These are phyloP conservation scores for Candida maris DNA, from an alignment of 805 yeast genomes.

Conservation along the genomic window DNA sequence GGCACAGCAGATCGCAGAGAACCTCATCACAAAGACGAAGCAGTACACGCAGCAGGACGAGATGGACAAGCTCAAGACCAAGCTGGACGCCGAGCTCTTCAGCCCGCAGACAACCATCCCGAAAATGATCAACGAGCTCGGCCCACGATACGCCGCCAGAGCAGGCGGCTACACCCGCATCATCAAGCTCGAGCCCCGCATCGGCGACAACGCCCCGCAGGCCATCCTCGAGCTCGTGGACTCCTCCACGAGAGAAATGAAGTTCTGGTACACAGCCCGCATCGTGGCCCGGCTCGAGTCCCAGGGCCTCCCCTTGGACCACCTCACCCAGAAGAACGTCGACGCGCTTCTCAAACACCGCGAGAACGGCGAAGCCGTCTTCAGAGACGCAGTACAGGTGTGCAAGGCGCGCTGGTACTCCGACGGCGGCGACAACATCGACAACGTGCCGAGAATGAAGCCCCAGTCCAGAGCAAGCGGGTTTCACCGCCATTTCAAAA, in stretches of 20 bases:
- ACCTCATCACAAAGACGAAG: slow-evolving; percentile 58
- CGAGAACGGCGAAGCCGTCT: slow-evolving; percentile 48
- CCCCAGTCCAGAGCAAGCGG: slow-evolving; percentile 25
- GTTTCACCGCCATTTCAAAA: slow-evolving; percentile 27
- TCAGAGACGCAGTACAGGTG: slow-evolving; percentile 59
- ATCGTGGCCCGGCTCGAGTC: slow-evolving; percentile 75
- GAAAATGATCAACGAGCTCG: slow-evolving; percentile 64
- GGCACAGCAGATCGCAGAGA: slow-evolving; percentile 61
- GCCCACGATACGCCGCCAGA: slow-evolving; percentile 59
- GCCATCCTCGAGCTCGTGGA: slow-evolving; percentile 85
- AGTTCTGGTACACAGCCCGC: slow-evolving; percentile 75
- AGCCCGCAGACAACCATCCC: slow-evolving; percentile 50
- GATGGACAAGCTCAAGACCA: slow-evolving; percentile 29
- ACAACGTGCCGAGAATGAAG: slow-evolving; percentile 31
- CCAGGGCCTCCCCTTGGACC: slow-evolving; percentile 52
- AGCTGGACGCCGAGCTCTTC: slow-evolving; percentile 38
- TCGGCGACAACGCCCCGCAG: slow-evolving; percentile 89
- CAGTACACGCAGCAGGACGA: slow-evolving; percentile 10
- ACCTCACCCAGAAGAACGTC: slow-evolving; percentile 54
- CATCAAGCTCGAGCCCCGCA: slow-evolving; percentile 75
- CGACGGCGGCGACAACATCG: slow-evolving; percentile 15
- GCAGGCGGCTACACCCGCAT: slow-evolving; percentile 84
- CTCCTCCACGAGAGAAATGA: slow-evolving; percentile 51
- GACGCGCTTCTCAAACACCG: slow-evolving; percentile 44
- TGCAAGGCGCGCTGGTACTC: slow-evolving; percentile 45